These are phyloP conservation scores for Nothophoma quercina DNA, from an alignment of 2,329 filamentous ascomycete genomes.

Conservation along the genomic window DNA sequence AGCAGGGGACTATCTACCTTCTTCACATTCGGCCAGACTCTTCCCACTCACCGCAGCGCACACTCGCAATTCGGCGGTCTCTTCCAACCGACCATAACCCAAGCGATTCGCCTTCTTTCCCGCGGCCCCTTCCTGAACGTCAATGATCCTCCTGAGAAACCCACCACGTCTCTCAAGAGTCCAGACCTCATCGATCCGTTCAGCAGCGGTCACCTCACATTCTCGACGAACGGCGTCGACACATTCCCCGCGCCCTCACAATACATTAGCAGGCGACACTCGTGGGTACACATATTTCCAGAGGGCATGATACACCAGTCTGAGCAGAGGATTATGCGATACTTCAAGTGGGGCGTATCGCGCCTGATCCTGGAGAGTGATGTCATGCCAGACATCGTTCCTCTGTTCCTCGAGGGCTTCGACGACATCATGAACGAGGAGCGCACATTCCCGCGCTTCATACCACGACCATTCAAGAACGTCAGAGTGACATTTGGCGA, in stretches of 20 bases:
- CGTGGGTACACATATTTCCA: constrained; percentile 95
- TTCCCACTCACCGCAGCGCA: constrained; percentile 83
- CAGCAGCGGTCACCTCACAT: constrained; percentile 62
- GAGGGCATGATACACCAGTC: constrained; percentile 95
- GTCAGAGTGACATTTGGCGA: constrained; percentile 82
- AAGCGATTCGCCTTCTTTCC: constrained; percentile 85
- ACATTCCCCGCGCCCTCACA: constrained; percentile 74
- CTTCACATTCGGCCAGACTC: constrained; percentile 87
- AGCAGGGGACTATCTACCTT: constrained; percentile 73
- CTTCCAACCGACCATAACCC: constrained; percentile 86
- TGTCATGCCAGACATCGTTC: constrained; percentile 85
- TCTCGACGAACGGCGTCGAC: constrained; percentile 72
- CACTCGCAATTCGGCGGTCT: constrained; percentile 84
- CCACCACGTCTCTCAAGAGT: constrained; percentile 33
- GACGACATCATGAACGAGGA: constrained; percentile 89
- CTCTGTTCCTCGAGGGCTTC: constrained; percentile 93
- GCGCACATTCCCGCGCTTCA: constrained; percentile 77
- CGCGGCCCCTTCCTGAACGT: constrained; percentile 56
- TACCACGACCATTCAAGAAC: constrained; percentile 76
- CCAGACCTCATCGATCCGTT: constrained; percentile 61
- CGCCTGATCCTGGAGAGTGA: constrained; percentile 89
- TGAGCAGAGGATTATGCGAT: constrained; percentile 78
- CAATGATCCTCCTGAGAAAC: constrained; percentile 34
- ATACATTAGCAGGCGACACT: constrained; percentile 72
- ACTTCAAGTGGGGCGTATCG: constrained; percentile 98